Evolutionary conservation across 306 rosid genomes (phyloP).

Genomic region (Cucurbita argyrosperma): DNA sequence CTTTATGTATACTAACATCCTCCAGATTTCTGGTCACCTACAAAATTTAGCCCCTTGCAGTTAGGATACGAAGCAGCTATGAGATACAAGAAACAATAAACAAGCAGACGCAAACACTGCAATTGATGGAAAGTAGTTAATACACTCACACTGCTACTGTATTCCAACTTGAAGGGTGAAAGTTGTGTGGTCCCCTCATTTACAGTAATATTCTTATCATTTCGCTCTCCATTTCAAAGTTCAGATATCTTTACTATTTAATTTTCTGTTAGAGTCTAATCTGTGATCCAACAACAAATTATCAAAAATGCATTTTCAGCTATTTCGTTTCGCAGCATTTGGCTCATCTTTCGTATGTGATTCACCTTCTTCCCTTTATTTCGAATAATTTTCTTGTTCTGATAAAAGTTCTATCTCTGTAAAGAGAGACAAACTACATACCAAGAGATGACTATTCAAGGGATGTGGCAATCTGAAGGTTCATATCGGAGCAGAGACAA

Average conservation of each 20-base stretch:
- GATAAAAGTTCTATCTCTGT: background rate
- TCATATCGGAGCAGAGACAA: background rate
- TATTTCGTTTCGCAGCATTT: background rate
- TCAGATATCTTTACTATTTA: background rate
- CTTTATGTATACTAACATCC: slow-evolving; percentile 15
- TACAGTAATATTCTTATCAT: background rate
- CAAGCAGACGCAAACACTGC: background rate
- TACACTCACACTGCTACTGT: background rate
- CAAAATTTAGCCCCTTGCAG: slow-evolving; percentile 14
- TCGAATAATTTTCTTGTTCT: background rate
- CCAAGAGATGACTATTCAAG: background rate
- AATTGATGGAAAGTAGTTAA: background rate
- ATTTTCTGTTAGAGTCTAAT: background rate
- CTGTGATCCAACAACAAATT: background rate
- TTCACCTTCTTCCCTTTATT: background rate
- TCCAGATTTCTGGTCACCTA: slow-evolving; percentile 20
- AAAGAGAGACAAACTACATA: background rate
- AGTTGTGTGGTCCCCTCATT: background rate
- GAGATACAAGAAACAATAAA: background rate
- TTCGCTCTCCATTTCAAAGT: background rate
- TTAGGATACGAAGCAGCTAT: background rate
- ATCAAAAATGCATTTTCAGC: background rate
- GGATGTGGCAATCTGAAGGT: background rate
- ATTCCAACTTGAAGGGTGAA: background rate
- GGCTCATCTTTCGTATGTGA: background rate